Conservation (phyloP, 345 rosid species). For the Eucalyptus grandis region DNA sequence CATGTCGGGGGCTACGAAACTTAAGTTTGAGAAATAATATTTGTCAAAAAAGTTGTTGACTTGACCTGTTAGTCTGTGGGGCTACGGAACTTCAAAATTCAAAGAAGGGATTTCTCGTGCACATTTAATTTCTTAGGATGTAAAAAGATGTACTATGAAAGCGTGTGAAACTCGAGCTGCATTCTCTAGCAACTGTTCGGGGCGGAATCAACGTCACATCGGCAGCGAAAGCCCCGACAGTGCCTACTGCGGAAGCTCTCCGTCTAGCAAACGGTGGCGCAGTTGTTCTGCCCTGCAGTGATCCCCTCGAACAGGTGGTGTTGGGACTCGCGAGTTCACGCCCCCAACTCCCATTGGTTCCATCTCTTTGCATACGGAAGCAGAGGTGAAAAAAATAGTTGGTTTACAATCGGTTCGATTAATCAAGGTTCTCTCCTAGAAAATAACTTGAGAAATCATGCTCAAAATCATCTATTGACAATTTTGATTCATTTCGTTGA, state of each 20-base stretch:
- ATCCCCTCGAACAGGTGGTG: slow-evolving; percentile 30
- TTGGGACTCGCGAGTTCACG: slow-evolving; percentile 20
- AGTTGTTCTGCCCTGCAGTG: slow-evolving; percentile 18
- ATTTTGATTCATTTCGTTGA: not conserved
- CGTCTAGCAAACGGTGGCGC: slow-evolving; percentile 20
- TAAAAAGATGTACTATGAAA: too few species aligned
- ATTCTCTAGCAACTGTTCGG: not conserved
- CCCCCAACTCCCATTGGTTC: not conserved
- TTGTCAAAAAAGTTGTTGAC: too few species aligned
- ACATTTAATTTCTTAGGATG: too few species aligned
- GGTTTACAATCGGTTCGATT: not conserved
- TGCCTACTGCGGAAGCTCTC: slow-evolving; percentile 32
- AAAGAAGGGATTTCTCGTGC: too few species aligned
- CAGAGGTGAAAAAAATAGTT: not conserved
- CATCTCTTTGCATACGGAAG: not conserved
- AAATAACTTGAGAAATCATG: not conserved
- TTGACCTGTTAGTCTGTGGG: too few species aligned
- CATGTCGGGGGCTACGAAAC: too few species aligned
- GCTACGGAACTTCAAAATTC: too few species aligned
- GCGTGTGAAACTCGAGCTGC: too few species aligned
- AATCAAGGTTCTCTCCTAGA: not conserved
- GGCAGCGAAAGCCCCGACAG: slow-evolving; percentile 39
- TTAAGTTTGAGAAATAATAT: too few species aligned
- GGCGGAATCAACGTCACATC: slow-evolving; percentile 21
- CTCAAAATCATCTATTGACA: not conserved